Percentiles rank a stretch among this genome's conserved stretches.
phyloP scores from a whole-genome alignment of 495 filamentous ascomycete genomes.

The Pseudevernia furfuracea region DNA sequence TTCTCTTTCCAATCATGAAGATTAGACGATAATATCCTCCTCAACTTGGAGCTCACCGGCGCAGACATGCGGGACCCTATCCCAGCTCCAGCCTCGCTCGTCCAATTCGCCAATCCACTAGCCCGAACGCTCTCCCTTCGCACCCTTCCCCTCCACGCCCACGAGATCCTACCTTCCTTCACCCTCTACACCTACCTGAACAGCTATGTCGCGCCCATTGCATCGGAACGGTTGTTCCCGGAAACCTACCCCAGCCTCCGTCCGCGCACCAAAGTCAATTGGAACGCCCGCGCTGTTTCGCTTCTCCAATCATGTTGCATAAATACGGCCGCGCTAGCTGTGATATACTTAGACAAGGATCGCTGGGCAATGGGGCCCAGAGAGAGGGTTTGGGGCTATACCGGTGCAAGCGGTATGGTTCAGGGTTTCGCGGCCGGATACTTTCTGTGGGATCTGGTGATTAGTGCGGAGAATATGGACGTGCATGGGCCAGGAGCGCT shows the following conservation, averaged over 20 bases:
- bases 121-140: conserved; percentile 50
- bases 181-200: conserved; percentile 70
- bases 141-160: conserved; percentile 73
- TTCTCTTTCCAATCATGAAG: background rate
- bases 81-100: conserved; percentile 43
- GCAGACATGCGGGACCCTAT: conserved; percentile 61
- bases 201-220: conserved; percentile 58
- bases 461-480: conserved; percentile 60
- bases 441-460: conserved; percentile 84
- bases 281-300: conserved; percentile 96
- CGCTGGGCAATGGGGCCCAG: conserved; percentile 59
- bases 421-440: conserved; percentile 88
- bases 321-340: conserved; percentile 68
- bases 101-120: conserved; percentile 39
- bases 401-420: conserved; percentile 72
- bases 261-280: conserved; percentile 68
- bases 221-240: conserved; percentile 64
- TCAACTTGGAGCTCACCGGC: background rate
- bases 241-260: conserved; percentile 62
- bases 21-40: background rate
- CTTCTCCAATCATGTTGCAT: conserved; percentile 77
- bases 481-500: conserved; percentile 85
- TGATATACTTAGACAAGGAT: conserved; percentile 73
- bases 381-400: conserved; percentile 84
- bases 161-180: conserved; percentile 75